Conservation (phyloP, 2,329 filamentous ascomycete species). For the Aspergillus sp. region DNA sequence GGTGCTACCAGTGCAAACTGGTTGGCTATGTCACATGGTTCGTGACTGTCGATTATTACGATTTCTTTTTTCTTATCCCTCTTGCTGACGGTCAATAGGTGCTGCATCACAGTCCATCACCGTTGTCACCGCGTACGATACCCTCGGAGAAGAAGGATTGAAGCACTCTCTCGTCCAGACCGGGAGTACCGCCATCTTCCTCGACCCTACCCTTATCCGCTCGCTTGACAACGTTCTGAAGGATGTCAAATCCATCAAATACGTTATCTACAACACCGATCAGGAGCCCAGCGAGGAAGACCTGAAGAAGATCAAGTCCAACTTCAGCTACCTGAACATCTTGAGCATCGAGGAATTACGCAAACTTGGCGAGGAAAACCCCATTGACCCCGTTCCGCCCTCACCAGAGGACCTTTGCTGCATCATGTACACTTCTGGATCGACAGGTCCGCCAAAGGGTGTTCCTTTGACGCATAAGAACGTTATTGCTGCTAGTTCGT, state of each 20-base stretch:
- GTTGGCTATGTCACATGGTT: slow-evolving; percentile 71
- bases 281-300: slow-evolving; percentile 45
- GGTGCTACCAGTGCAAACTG: slow-evolving; percentile 78
- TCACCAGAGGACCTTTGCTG: slow-evolving; percentile 72
- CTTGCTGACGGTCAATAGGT: slow-evolving; percentile 29
- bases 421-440: slow-evolving; percentile 75
- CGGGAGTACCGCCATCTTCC: slow-evolving; percentile 71
- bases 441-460: slow-evolving; percentile 82
- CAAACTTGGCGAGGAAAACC: slow-evolving; percentile 55
- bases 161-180: slow-evolving; percentile 81
- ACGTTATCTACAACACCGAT: slow-evolving; percentile 52
- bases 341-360: slow-evolving; percentile 49
- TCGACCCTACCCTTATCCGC: slow-evolving; percentile 68
- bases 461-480: slow-evolving; percentile 73
- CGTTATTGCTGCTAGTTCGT: slow-evolving; percentile 67
- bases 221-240: slow-evolving; percentile 51
- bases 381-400: slow-evolving; percentile 62
- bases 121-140: slow-evolving; percentile 93
- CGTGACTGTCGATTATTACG: slow-evolving; percentile 9
- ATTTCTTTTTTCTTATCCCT: not conserved
- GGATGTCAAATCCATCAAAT: slow-evolving; percentile 48
- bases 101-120: slow-evolving; percentile 76
- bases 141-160: slow-evolving; percentile 73
- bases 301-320: slow-evolving; percentile 46
- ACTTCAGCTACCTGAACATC: slow-evolving; percentile 46